phyloP scores from a whole-genome alignment of 805 yeast species.

The Danielia oregonensis region DNA sequence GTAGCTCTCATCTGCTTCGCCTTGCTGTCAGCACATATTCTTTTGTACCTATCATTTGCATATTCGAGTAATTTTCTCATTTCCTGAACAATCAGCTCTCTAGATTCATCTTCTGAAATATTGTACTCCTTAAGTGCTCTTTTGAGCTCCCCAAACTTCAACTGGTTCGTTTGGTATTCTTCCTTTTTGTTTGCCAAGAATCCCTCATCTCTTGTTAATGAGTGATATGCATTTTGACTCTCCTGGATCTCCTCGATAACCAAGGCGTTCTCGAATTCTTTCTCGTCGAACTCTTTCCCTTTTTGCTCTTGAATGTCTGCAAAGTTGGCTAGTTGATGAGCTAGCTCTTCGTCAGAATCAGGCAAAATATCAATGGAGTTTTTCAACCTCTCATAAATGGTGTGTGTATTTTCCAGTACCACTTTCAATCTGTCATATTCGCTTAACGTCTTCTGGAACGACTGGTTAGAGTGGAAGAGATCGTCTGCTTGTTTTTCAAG shows the following conservation, averaged over 20 bases:
- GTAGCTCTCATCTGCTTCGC: background rate
- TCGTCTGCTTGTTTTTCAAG: constrained; percentile 57
- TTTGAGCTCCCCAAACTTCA: constrained; percentile 4
- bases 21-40: constrained; percentile 4
- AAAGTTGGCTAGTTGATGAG: constrained; percentile 28
- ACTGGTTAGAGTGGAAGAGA: constrained; percentile 74
- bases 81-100: constrained; percentile 10
- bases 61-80: constrained; percentile 4
- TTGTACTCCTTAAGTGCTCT: constrained; percentile 2
- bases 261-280: constrained; percentile 2
- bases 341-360: constrained; percentile 33
- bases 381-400: constrained; percentile 52
- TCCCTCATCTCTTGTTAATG: constrained; percentile 45
- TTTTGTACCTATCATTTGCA: background rate
- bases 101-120: constrained; percentile 11
- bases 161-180: constrained; percentile 23
- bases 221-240: constrained; percentile 22
- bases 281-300: constrained; percentile 10
- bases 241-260: constrained; percentile 18
- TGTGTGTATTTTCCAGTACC: constrained; percentile 40
- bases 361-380: constrained; percentile 43
- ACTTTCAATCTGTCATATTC: constrained; percentile 56
- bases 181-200: constrained; percentile 44
- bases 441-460: constrained; percentile 69
- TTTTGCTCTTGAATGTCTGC: constrained; percentile 18